phyloP scores from a whole-genome alignment of 495 filamentous ascomycete genomes.

The Glutinoglossum americanum region DNA sequence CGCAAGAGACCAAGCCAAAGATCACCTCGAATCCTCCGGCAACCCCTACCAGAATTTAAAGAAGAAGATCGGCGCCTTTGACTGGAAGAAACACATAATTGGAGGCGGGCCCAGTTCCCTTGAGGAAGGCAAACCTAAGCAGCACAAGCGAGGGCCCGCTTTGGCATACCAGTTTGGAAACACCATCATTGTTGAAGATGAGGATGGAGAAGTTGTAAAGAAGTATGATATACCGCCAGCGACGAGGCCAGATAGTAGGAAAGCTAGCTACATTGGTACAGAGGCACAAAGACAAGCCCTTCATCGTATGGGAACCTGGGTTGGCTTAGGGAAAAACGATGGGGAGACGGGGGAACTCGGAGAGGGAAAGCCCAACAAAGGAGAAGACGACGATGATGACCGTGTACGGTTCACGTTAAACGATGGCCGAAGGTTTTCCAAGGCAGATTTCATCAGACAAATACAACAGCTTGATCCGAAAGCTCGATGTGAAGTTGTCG shows the following conservation, averaged over 20 bases:
- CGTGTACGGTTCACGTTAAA: slow-evolving; percentile 74
- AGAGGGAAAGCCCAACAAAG: slow-evolving; percentile 14
- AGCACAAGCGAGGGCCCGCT: slow-evolving; percentile 37
- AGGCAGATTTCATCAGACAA: slow-evolving; percentile 74
- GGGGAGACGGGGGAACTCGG: slow-evolving; percentile 14
- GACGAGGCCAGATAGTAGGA: slow-evolving; percentile 10
- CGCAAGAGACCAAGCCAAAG: slow-evolving; percentile 33
- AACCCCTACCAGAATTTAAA: slow-evolving; percentile 14
- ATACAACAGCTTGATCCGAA: slow-evolving; percentile 63
- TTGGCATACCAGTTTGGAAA: slow-evolving; percentile 90
- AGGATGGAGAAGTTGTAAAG: slow-evolving; percentile 92
- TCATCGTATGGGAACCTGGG: slow-evolving; percentile 39
- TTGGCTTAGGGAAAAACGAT: slow-evolving; percentile 23
- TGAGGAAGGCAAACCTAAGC: slow-evolving; percentile 11
- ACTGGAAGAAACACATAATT: slow-evolving; percentile 16
- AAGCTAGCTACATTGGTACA: slow-evolving; percentile 11
- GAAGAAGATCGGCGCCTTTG: slow-evolving; percentile 20
- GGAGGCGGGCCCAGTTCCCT: slow-evolving; percentile 7
- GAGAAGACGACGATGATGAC: slow-evolving; percentile 39
- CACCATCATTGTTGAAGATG: slow-evolving; percentile 95
- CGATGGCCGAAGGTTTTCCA: slow-evolving; percentile 62
- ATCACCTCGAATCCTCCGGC: slow-evolving; percentile 12
- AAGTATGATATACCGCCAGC: slow-evolving; percentile 66
- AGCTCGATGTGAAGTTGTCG: slow-evolving; percentile 45
- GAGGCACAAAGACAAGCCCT: slow-evolving; percentile 25